phyloP scores from a whole-genome alignment of 495 filamentous ascomycete genomes.

The Lindgomyces ingoldianus region DNA sequence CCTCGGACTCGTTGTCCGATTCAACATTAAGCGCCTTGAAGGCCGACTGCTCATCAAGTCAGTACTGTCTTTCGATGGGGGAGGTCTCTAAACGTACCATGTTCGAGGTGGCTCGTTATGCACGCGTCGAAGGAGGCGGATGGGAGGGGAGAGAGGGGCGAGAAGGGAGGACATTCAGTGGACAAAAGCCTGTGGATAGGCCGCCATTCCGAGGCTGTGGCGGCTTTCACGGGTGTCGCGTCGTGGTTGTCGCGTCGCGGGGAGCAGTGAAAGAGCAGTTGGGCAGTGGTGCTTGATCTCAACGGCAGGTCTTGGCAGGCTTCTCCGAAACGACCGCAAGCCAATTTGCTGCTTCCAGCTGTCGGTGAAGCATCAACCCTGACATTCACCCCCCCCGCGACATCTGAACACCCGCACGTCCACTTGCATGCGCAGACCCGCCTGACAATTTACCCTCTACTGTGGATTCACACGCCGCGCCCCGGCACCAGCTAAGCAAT shows the following conservation, averaged over 20 bases:
- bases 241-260: conserved; percentile 2
- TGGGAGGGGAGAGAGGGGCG: neutral
- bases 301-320: neutral
- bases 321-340: conserved; percentile 3
- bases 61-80: neutral
- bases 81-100: conserved; percentile 32
- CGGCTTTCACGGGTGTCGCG: neutral
- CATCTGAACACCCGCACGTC: neutral
- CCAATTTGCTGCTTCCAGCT: neutral
- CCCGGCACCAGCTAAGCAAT: conserved; percentile 28
- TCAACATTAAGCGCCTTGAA: conserved; percentile 90
- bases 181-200: neutral
- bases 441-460: neutral
- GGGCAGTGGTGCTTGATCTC: neutral
- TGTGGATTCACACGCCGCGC: conserved; percentile 8
- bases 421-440: neutral
- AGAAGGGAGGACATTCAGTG: neutral
- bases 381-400: neutral
- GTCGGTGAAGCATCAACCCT: neutral
- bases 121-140: neutral
- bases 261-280: neutral
- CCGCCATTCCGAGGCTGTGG: neutral
- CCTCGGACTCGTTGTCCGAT: conserved; percentile 83
- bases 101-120: neutral
- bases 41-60: conserved; percentile 47